phyloP scores from a whole-genome alignment of 1,284 basidiomycete species.

The Mycosarcoma maydis region DNA sequence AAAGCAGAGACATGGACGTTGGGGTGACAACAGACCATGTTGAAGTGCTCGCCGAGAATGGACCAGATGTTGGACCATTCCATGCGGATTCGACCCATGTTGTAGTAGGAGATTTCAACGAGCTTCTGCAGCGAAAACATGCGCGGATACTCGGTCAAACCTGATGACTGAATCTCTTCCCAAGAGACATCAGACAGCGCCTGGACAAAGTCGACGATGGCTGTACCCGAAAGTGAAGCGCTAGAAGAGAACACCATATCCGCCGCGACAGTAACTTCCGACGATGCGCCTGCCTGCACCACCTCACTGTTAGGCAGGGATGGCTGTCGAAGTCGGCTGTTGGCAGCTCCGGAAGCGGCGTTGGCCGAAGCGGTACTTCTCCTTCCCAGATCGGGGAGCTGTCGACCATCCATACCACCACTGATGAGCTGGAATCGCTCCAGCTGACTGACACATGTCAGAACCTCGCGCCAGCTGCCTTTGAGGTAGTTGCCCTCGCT shows the following conservation, averaged over 20 bases:
- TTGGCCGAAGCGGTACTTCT: slow-evolving; percentile 67
- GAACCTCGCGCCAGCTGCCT: slow-evolving; percentile 65
- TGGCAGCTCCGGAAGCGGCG: slow-evolving; percentile 13
- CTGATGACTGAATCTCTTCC: slow-evolving; percentile 99
- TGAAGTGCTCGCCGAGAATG: slow-evolving; percentile 98
- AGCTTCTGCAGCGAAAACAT: slow-evolving; percentile 98
- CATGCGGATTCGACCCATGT: slow-evolving; percentile 97
- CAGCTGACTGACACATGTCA: slow-evolving; percentile 66
- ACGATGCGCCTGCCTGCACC: slow-evolving; percentile 94
- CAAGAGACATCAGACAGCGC: slow-evolving; percentile 96
- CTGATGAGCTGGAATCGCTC: slow-evolving; percentile 67
- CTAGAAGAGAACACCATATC: slow-evolving; percentile 99
- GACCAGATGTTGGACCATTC: slow-evolving; percentile 99
- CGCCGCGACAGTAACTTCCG: slow-evolving; percentile 96
- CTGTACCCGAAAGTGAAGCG: slow-evolving; percentile 90
- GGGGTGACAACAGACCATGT: slow-evolving; percentile 98
- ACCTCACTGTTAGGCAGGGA: slow-evolving; percentile 82
- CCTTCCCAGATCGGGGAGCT: slow-evolving; percentile 80
- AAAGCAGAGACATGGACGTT: slow-evolving; percentile 97
- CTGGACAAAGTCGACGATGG: slow-evolving; percentile 97
- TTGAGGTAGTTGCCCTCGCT: slow-evolving; percentile 66
- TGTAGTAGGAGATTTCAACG: slow-evolving; percentile 99
- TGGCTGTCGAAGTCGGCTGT: slow-evolving; percentile 20
- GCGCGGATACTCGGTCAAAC: slow-evolving; percentile 84
- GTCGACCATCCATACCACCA: slow-evolving; percentile 69